Base-by-base conservation (phyloP, 2,329 filamentous ascomycete genomes). In the Sordariomycetes sp. region DNA sequence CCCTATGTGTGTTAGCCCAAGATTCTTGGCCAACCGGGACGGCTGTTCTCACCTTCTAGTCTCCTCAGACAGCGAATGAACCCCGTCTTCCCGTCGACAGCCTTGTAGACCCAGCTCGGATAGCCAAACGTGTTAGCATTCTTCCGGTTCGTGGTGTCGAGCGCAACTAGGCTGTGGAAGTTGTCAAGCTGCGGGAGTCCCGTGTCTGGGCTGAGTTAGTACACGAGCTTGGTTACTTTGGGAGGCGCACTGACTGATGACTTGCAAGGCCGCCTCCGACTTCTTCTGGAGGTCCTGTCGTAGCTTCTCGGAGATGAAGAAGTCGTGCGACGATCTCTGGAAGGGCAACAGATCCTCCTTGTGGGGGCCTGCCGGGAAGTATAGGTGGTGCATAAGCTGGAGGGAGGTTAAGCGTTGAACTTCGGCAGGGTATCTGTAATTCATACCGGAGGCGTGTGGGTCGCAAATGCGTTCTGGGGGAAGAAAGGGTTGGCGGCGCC, bases 51-150 rank as follows among this genome's bases (percentile, higher is more conserved):
- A 82, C 84, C 87, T 77, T 96, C 90, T 24, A 99, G 79, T 60
- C 94, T 81, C 61, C 94, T 82, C 53, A 99, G 75, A 58, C 86
- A 90, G 70, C 95, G 97, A n/a, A 85, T 83, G 62, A 88, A 85
- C 12, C 91, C 94, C 64, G 92, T 92, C 67, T 94, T 94, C 69
- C 81, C 86, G 7, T 90, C 95, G 25, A 86, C 85, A 10, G 91
- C 92, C 73, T 97, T 97, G 74, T 96, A 99, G 0, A 96, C 82
- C 90, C 91, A 97, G 64, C 87, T 96, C 6, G 86, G 83, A 65
- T 90, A 95, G 32, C 90, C 90, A 70, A 96, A 96, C 22, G 28
- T 57, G 13, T 82, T 79, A 3, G 85, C 81, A 62, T 86, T 90
- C 68, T 90, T 91, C 62, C 90, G 82, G 60, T 89, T 84, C 54